Evolutionary conservation across 208 protist species (phyloP).

Genomic region (Phytomonas sp.): DNA sequence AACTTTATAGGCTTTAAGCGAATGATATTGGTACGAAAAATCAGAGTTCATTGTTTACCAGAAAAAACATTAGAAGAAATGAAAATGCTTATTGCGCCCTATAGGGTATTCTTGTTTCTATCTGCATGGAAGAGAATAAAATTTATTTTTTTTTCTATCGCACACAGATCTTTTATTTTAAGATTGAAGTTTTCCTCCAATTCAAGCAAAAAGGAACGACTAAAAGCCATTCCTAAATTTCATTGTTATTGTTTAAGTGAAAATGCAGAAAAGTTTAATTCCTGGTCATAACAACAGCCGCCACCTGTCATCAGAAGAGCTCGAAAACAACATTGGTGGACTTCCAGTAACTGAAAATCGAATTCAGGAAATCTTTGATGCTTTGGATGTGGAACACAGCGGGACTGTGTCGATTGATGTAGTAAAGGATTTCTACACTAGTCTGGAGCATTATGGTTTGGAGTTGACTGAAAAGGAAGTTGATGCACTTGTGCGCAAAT

Average conservation of each 20-base stretch:
- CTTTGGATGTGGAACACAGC: constrained; percentile 66
- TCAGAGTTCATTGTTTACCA: constrained; percentile 3
- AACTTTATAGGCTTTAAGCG: background rate
- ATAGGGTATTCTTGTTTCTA: background rate
- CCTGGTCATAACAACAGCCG: constrained; percentile 90
- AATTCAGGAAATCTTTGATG: constrained; percentile 86
- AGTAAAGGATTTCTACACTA: constrained; percentile 75
- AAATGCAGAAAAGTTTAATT: constrained; percentile 76
- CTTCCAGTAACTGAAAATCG: constrained; percentile 85
- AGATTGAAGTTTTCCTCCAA: constrained; percentile 2
- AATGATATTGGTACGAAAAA: background rate
- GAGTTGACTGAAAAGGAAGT: constrained; percentile 69
- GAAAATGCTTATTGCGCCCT: background rate
- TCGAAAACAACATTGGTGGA: constrained; percentile 90
- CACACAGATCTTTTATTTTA: background rate
- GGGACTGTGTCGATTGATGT: constrained; percentile 65
- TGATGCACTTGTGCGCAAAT: constrained; percentile 68
- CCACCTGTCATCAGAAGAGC: constrained; percentile 74
- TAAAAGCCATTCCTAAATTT: constrained; percentile 6
- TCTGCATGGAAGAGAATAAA: background rate
- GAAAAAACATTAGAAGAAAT: background rate
- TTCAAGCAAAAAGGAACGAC: background rate
- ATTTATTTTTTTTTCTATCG: background rate
- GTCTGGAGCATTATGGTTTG: constrained; percentile 85
- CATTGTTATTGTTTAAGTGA: constrained; percentile 5